A percentile compares a stretch with the other conserved stretches of the same genome.
phyloP scores from a whole-genome alignment of 257 asterid genomes.

The Solanum raphanifolium region DNA sequence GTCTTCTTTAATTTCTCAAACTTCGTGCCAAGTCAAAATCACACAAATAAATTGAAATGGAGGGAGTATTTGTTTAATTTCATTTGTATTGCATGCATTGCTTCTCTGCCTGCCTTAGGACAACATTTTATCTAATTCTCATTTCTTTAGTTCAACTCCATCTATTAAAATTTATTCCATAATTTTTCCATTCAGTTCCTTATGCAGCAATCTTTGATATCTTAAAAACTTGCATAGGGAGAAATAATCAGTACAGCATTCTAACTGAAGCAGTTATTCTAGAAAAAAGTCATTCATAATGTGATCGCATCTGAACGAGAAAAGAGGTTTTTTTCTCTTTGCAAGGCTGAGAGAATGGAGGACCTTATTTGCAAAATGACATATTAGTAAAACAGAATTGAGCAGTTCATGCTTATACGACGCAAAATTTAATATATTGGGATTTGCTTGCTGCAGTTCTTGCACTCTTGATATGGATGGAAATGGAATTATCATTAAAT shows the following conservation, averaged over 20 bases:
- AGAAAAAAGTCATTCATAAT: neutral
- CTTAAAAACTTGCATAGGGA: neutral
- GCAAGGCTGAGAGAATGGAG: neutral
- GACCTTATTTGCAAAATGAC: neutral
- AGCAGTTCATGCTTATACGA: neutral
- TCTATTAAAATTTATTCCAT: neutral
- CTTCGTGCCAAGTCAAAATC: neutral
- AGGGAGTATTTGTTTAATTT: neutral
- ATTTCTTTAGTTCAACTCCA: neutral
- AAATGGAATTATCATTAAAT: conserved; percentile 23
- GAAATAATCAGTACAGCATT: neutral
- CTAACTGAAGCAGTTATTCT: neutral
- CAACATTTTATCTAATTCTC: neutral
- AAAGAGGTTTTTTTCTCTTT: neutral
- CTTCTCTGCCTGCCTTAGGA: neutral
- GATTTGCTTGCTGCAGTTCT: neutral
- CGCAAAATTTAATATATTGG: neutral
- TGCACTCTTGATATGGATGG: conserved; percentile 20
- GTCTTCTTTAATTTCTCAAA: neutral
- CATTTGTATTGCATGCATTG: neutral
- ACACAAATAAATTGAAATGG: neutral
- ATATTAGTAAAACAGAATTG: neutral
- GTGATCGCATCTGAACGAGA: neutral
- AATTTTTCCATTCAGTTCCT: neutral
- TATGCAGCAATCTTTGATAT: conserved; percentile 12